Conservation (phyloP, 2,329 filamentous ascomycete genomes). For the Lasiodiplodia theobromae region DNA sequence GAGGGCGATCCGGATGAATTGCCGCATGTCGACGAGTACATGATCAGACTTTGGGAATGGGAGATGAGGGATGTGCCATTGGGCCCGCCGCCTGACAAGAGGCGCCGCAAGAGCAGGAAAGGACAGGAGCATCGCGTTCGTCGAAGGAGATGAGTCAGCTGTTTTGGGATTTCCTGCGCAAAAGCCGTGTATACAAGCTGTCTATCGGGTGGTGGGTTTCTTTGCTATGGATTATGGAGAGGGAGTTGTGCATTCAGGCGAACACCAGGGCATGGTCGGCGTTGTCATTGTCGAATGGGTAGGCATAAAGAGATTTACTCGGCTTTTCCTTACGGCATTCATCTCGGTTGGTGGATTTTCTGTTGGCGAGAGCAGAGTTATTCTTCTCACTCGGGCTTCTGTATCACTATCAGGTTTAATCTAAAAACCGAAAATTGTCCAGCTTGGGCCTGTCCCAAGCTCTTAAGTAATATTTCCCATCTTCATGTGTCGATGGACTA, state of each 20-base stretch:
- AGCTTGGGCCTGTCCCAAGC: not conserved
- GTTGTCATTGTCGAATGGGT: not conserved
- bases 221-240: not conserved
- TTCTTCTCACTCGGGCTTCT: not conserved
- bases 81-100: constrained; percentile 28
- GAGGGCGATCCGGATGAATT: constrained; percentile 12
- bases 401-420: constrained; percentile 9
- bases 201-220: not conserved
- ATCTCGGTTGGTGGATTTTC: not conserved
- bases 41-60: constrained; percentile 28
- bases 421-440: not conserved
- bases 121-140: constrained; percentile 29
- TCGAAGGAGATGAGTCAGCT: constrained; percentile 8
- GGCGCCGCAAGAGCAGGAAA: constrained; percentile 23
- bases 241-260: not conserved
- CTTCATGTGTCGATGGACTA: not conserved
- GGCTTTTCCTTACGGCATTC: constrained; percentile 1
- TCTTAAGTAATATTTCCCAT: not conserved
- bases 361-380: not conserved
- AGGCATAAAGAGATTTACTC: not conserved
- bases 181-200: not conserved
- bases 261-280: constrained; percentile 25
- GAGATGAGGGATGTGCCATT: constrained; percentile 29
- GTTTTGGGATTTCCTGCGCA: not conserved
- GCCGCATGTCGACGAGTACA: constrained; percentile 28